Evolutionary conservation across 257 asterid species (phyloP), one percentile per base, ranked within the genome.

Genomic region (Solanum stenotomum): DNA sequence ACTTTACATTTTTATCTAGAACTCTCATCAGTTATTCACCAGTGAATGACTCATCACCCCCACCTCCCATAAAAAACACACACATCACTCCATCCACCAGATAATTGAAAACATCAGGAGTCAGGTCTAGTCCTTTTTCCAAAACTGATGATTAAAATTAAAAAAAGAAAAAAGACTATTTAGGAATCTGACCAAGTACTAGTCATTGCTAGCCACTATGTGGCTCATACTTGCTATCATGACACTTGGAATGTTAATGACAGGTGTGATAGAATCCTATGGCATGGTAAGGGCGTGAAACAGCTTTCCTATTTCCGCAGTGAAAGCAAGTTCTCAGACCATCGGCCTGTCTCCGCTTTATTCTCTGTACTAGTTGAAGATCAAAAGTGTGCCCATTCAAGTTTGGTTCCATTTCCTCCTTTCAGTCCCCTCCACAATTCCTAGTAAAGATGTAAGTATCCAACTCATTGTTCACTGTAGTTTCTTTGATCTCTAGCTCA

Each of bases 251-350:
- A 67, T 67, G 37, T 71, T 31, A 56, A 88, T 89, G 86, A 85
- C 96, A 96, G 98, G 99, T 96, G 98, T 85, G 99, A 96, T 89
- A 94, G 99, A 91, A 94, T 95, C 89, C 89, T 96, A 88, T 96
- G 98, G 98, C 88, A 92, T 89, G 99, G 99, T 59, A 91, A 95
- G 93, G 98, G 99, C 88, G 93, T 96, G 71, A 93, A 91, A 90
- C 98, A 96, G 88, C 94, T 93, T 87, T 92, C 98, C 90, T 95
- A 96, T 89, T 92, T 96, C 88, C 98, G 98, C 22, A 94, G 98
- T 90, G 99, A 96, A 91, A 96, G 94, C 91, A 95, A 94, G 92
- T 96, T 96, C 90, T 96, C 99, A 3, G 98, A 95, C 91, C 99
- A 96, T 87, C 93, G 98, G 65, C 98, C 98, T 23, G 98, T 96